These are phyloP conservation scores for Diplodia intermedia DNA, from an alignment of 2,329 filamentous ascomycete genomes.

Conservation along the genomic window DNA sequence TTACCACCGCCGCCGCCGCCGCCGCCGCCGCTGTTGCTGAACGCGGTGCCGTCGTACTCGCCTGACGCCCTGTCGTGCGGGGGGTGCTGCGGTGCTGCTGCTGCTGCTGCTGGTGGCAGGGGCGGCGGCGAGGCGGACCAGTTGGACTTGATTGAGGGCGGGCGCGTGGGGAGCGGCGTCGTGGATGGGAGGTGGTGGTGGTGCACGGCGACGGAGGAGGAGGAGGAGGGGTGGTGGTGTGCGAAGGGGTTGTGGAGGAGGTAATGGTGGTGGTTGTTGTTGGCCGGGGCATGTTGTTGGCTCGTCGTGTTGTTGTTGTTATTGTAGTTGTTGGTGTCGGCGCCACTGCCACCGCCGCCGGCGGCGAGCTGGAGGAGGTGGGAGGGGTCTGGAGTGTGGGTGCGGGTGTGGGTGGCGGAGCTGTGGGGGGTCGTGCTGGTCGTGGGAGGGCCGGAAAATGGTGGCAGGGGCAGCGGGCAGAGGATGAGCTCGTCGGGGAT, in stretches of 20 bases:
- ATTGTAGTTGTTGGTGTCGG: background rate
- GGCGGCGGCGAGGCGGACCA: background rate
- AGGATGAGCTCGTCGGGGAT: constrained; percentile 6
- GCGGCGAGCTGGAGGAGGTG: background rate
- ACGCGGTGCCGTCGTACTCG: no score
- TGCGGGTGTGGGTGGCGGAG: background rate
- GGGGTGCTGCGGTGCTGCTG: no score
- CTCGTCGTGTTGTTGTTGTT: constrained; percentile 24
- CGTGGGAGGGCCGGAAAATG: constrained; percentile 4
- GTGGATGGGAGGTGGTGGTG: background rate
- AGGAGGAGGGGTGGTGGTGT: constrained; percentile 10
- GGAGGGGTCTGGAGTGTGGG: background rate
- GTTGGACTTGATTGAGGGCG: constrained; percentile 20
- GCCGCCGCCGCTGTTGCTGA: no score
- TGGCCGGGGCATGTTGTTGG: background rate
- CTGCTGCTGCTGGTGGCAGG: no score
- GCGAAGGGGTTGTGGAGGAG: constrained; percentile 1
- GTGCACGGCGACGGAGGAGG: constrained; percentile 33
- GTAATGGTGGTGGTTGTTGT: background rate
- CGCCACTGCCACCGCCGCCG: background rate
- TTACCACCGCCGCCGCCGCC: no score
- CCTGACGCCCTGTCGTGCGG: background rate
- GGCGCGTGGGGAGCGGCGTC: background rate
- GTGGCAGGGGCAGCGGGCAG: background rate
- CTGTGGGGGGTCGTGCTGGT: constrained; percentile 1